These are phyloP conservation scores for Fusarium staphyleae DNA, from an alignment of 2,329 filamentous ascomycete species.

Conservation along the genomic window DNA sequence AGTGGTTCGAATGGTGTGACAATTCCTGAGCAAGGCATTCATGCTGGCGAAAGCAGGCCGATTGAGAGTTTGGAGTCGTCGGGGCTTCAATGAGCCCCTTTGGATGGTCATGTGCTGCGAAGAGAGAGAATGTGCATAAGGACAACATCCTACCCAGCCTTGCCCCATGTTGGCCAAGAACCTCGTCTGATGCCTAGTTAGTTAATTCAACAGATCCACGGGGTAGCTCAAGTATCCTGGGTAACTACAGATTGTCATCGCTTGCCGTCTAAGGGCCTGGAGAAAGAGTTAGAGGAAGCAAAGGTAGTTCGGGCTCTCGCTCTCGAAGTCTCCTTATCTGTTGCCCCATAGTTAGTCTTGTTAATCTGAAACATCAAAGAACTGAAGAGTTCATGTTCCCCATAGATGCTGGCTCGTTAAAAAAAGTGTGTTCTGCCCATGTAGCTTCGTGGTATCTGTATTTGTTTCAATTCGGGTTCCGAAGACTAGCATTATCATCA, in stretches of 20 bases:
- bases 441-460: too few relatives aligned
- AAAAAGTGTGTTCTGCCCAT: neutral
- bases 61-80: neutral
- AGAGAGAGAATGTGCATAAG: too few relatives aligned
- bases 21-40: neutral
- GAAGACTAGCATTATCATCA: too few relatives aligned
- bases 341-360: too few relatives aligned
- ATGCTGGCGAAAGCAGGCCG: neutral
- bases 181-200: slow-evolving; percentile 6
- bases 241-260: neutral
- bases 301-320: slow-evolving; percentile 16
- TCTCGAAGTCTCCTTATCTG: slow-evolving; percentile 13
- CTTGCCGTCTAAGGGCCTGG: slow-evolving; percentile 2
- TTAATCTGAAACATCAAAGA: too few relatives aligned
- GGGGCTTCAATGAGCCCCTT: neutral
- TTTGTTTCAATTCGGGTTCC: too few relatives aligned
- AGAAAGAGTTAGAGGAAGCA: neutral
- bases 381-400: too few relatives aligned
- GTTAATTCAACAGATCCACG: too few relatives aligned
- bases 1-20: neutral
- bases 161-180: neutral
- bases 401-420: neutral
- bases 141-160: neutral
- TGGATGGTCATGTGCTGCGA: neutral
- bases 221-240: neutral